These are phyloP conservation scores for Aspergillus glaucus DNA, from an alignment of 2,329 filamentous ascomycete species.

Conservation along the genomic window DNA sequence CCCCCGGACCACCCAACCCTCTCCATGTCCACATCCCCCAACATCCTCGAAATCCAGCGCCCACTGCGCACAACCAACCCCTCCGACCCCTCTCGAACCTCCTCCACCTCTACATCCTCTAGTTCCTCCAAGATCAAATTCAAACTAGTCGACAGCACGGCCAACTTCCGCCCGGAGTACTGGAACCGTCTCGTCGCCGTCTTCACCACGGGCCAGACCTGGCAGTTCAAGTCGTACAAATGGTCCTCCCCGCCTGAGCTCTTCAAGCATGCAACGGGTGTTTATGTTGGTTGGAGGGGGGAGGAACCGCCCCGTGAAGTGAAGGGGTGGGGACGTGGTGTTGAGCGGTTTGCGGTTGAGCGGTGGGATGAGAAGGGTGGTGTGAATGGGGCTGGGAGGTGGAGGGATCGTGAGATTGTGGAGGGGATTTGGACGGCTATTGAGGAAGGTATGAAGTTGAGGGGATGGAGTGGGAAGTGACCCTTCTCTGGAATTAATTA, in stretches of 20 bases:
- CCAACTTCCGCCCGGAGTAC: conserved; percentile 96
- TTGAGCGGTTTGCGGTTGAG: conserved; percentile 74
- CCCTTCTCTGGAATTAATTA: neutral
- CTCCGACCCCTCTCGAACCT: conserved; percentile 14
- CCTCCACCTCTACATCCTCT: conserved; percentile 14
- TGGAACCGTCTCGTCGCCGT: conserved; percentile 93
- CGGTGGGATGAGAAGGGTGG: conserved; percentile 59
- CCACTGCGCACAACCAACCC: conserved; percentile 51
- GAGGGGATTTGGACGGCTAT: conserved; percentile 88
- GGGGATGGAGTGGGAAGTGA: conserved; percentile 59
- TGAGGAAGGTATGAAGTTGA: conserved; percentile 77
- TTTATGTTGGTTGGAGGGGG: conserved; percentile 87
- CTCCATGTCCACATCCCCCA: conserved; percentile 59
- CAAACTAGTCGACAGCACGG: conserved; percentile 86
- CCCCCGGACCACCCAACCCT: conserved; percentile 62
- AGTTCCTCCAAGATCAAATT: conserved; percentile 59
- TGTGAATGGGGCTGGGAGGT: conserved; percentile 43
- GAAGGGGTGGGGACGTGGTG: conserved; percentile 76
- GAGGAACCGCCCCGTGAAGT: conserved; percentile 74
- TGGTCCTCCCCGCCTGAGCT: conserved; percentile 85
- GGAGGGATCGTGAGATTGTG: conserved; percentile 87
- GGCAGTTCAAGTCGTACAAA: conserved; percentile 99
- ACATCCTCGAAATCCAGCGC: conserved; percentile 81
- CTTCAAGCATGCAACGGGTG: conserved; percentile 78
- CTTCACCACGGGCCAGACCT: conserved; percentile 94